Evolutionary conservation across 164 flowering plant species (phyloP).

Genomic region (Euptelea pleiosperma): DNA sequence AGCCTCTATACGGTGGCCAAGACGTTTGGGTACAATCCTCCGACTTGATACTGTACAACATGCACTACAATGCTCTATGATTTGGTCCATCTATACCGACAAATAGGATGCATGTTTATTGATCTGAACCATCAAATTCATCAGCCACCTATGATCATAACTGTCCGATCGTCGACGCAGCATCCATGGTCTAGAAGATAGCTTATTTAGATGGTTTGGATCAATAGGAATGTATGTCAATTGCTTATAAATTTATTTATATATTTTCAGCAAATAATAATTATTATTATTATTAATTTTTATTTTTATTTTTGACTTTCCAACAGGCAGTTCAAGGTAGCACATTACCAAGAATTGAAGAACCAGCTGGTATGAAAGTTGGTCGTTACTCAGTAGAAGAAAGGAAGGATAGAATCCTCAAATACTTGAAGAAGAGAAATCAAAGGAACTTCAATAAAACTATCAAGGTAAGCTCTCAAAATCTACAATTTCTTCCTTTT

Average conservation of each 20-base stretch:
- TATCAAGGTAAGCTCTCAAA: conserved; percentile 50
- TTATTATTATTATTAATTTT: background rate
- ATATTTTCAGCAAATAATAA: no score
- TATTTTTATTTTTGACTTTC: background rate
- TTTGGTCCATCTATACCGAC: no score
- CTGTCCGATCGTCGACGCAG: no score
- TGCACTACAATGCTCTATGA: no score
- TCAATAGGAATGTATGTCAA: no score
- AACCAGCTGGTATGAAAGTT: conserved; percentile 34
- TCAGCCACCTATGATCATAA: no score
- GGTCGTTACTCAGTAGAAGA: conserved; percentile 67
- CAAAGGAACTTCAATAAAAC: conserved; percentile 90
- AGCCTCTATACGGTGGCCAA: conserved; percentile 13
- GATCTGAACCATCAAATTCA: no score
- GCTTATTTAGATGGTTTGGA: no score
- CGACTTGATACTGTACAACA: background rate
- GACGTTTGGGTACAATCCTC: conserved; percentile 30
- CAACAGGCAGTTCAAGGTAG: conserved; percentile 36
- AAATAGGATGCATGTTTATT: no score
- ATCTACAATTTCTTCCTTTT: background rate
- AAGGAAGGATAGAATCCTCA: conserved; percentile 64
- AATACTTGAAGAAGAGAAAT: conserved; percentile 77
- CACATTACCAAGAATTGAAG: conserved; percentile 24
- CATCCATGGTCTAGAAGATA: no score
- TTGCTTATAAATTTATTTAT: no score